Evolutionary conservation across 345 rosid genomes (phyloP), one percentile per base, ranked within the genome.

Genomic region (Abelmoschus esculentus): DNA sequence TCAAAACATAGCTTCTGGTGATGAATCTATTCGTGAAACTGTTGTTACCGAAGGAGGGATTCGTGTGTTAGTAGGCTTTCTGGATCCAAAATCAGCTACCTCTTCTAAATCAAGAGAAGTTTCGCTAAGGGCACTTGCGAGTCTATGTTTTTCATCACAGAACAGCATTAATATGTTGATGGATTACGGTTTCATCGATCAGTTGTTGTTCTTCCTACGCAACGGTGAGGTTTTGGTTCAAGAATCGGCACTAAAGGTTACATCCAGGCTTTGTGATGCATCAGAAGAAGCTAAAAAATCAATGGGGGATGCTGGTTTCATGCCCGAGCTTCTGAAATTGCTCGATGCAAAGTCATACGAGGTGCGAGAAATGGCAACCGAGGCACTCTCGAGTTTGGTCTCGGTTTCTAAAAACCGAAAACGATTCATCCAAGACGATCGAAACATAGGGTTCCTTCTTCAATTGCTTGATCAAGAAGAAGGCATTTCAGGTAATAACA

Each of bases 261-360:
- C 96, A 32, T 81, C 58, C 19, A 86, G 80, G 82, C 85, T 93
- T 6, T 86, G 84, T 74, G 74, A 76, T 18, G 72, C 85, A 57
- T 83, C 88, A 2, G 97, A 89, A 72, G 97, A 86, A 67, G 81
- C 87, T 14, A 89, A 79, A 66, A 86, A 76, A 67, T 79, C 84
- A 65, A 80, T 93, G 88, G 96, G 96, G 0, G 96, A 88, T 14
- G 79, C 88, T 0, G 97, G 98, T 32, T 91, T 91, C 74, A 89
- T 91, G 90, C 70, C 90, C 0, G 98, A 91, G 76, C 82, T 91
- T 42, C 83, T 91, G 2, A 86, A 79, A 44, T 85, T 91, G 66
- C 91, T 93, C 3, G 88, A 85, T 18, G 91, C 96, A 3, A 93
- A 93, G 72, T 87, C 97, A 1, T 74, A 79, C 28, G 90, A 88